Conservation (phyloP, 2,329 filamentous ascomycete genomes). For the Torrubiellomyces zombiae region DNA sequence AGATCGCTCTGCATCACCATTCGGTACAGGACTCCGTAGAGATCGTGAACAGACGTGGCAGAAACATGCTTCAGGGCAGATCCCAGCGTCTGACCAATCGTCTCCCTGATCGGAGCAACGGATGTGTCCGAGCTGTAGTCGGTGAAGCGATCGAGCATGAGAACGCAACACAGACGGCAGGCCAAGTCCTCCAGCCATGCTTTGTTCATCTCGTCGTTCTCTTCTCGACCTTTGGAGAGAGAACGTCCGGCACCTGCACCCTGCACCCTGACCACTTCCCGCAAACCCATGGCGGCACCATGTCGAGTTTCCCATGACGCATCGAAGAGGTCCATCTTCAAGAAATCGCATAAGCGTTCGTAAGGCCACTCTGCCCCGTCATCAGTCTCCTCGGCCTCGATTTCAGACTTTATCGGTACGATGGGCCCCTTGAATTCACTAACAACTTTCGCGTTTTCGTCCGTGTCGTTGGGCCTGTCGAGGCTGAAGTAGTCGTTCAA, state of each 20-base stretch:
- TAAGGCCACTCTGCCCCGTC: conserved; percentile 85
- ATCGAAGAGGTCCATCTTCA: conserved; percentile 88
- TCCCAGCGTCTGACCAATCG: conserved; percentile 83
- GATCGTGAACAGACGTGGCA: conserved; percentile 59
- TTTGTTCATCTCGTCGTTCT: conserved; percentile 69
- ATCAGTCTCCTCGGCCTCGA: conserved; percentile 61
- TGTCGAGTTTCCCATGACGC: conserved; percentile 89
- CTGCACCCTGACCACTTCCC: conserved; percentile 85
- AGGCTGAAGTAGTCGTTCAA: conserved; percentile 79
- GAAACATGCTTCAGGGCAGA: conserved; percentile 76
- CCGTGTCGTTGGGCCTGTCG: conserved; percentile 58
- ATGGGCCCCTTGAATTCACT: conserved; percentile 85
- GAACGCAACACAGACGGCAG: conserved; percentile 85
- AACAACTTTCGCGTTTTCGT: conserved; percentile 84
- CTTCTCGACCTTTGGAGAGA: conserved; percentile 47
- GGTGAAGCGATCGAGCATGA: conserved; percentile 94
- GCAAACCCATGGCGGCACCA: conserved; percentile 84
- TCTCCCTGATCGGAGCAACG: conserved; percentile 89
- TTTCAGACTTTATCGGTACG: conserved; percentile 67
- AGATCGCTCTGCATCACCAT: conserved; percentile 87
- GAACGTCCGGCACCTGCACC: conserved; percentile 72
- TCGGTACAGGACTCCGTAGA: conserved; percentile 70
- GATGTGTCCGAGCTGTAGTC: conserved; percentile 97
- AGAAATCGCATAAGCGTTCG: conserved; percentile 81
- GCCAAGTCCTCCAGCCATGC: conserved; percentile 87